Conservation (phyloP, 805 yeast species). For the Komagataella pastoris region DNA sequence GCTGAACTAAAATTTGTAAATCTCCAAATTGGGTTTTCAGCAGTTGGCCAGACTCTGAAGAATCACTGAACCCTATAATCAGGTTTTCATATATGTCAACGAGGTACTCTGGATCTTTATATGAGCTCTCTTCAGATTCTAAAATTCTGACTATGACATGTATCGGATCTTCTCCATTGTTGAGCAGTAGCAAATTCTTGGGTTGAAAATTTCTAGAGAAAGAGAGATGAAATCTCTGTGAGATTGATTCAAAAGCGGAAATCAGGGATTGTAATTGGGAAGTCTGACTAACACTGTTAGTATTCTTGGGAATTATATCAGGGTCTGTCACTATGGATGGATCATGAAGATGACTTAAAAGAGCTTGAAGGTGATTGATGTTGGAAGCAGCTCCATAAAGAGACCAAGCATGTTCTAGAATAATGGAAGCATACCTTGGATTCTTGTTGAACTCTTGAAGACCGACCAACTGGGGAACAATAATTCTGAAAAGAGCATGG, state of each 20-base stretch:
- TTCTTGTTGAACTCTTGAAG: neutral
- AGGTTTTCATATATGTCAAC: neutral
- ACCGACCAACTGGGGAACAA: neutral
- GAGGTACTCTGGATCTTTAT: constrained; percentile 28
- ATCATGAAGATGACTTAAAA: neutral
- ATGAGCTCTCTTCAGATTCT: constrained; percentile 41
- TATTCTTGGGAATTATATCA: neutral
- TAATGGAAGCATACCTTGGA: constrained; percentile 6
- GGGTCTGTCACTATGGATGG: neutral
- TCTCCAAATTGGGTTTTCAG: neutral
- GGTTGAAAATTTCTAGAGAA: neutral
- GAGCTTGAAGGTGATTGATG: neutral
- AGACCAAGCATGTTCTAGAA: constrained; percentile 11
- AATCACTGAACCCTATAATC: neutral
- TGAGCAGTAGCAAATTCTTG: neutral
- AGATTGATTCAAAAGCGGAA: neutral
- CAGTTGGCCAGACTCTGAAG: neutral
- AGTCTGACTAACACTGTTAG: neutral
- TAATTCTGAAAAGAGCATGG: constrained; percentile 6
- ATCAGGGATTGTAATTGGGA: neutral
- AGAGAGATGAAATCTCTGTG: neutral
- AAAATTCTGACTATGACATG: constrained; percentile 18
- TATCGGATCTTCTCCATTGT: constrained; percentile 9
- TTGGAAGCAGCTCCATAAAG: constrained; percentile 15
- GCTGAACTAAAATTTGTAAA: constrained; percentile 10